These are phyloP conservation scores for Ganoderma boninense DNA, from an alignment of 1,284 basidiomycete genomes.

Conservation along the genomic window DNA sequence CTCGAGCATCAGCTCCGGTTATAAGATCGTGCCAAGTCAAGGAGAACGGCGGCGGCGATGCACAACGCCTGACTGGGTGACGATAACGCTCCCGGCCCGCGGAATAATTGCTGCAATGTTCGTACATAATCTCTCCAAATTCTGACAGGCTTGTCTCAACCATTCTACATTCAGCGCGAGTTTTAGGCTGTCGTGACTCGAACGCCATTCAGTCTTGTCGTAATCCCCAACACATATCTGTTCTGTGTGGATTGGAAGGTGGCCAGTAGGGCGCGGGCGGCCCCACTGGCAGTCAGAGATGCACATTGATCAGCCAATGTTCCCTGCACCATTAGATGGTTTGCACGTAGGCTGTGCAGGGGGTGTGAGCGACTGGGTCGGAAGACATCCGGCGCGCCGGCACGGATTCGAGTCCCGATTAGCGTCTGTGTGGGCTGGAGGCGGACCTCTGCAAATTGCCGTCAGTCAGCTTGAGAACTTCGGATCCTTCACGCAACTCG, in stretches of 20 bases:
- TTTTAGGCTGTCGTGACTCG: neutral
- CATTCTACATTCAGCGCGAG: neutral
- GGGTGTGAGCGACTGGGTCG: neutral
- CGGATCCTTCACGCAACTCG: neutral
- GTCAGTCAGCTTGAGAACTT: neutral
- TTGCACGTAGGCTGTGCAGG: slow-evolving; percentile 14
- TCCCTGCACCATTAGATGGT: slow-evolving; percentile 3
- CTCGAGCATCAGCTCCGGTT: neutral
- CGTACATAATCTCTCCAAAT: neutral
- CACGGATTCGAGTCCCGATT: neutral
- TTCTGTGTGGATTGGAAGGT: slow-evolving; percentile 10
- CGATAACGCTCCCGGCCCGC: neutral
- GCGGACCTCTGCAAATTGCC: neutral
- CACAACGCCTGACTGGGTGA: neutral
- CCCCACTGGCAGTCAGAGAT: neutral
- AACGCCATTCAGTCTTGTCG: neutral
- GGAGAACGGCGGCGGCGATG: neutral
- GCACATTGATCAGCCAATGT: neutral
- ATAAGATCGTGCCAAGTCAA: slow-evolving; percentile 5
- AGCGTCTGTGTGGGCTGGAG: neutral
- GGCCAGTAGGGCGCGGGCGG: neutral
- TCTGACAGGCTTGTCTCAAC: neutral
- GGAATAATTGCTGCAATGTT: neutral
- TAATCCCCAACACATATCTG: neutral
- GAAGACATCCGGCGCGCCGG: slow-evolving; percentile 2